Percentiles rank a stretch among this genome's conserved stretches.
Evolutionary conservation across 1,284 basidiomycete genomes (phyloP).

Genomic region (Naganishia sp.): DNA sequence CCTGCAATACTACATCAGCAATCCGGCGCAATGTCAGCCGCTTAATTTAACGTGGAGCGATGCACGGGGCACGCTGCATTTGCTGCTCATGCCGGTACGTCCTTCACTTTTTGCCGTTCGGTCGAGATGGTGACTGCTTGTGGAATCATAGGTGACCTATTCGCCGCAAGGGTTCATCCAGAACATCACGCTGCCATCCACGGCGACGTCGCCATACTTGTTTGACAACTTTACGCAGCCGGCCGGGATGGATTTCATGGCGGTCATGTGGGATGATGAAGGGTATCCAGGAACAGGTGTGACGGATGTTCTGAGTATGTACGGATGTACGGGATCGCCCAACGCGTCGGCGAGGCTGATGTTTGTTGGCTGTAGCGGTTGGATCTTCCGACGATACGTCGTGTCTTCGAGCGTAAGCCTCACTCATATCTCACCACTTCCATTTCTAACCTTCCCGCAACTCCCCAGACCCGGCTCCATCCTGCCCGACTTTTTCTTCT

Average conservation of each 20-base stretch:
- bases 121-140: neutral
- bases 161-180: constrained; percentile 25
- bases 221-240: constrained; percentile 30
- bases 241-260: constrained; percentile 30
- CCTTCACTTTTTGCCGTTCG: too few species aligned
- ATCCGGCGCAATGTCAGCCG: constrained; percentile 26
- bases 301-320: constrained; percentile 30
- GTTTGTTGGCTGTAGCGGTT: constrained; percentile 14
- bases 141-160: neutral
- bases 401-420: constrained; percentile 23
- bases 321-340: neutral
- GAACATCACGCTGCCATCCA: constrained; percentile 30
- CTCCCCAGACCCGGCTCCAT: constrained; percentile 12
- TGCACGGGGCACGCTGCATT: constrained; percentile 14
- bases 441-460: neutral
- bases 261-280: constrained; percentile 28
- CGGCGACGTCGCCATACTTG: constrained; percentile 28
- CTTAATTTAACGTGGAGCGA: constrained; percentile 21
- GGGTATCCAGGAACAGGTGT: constrained; percentile 31
- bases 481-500: constrained; percentile 34
- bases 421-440: neutral
- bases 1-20: constrained; percentile 26
- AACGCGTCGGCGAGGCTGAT: neutral
- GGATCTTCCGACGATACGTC: constrained; percentile 23
- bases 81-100: constrained; percentile 28